Evolutionary conservation across 345 rosid genomes (phyloP), one percentile per base, ranked within the genome.

Genomic region (Tarenaya hassleriana): DNA sequence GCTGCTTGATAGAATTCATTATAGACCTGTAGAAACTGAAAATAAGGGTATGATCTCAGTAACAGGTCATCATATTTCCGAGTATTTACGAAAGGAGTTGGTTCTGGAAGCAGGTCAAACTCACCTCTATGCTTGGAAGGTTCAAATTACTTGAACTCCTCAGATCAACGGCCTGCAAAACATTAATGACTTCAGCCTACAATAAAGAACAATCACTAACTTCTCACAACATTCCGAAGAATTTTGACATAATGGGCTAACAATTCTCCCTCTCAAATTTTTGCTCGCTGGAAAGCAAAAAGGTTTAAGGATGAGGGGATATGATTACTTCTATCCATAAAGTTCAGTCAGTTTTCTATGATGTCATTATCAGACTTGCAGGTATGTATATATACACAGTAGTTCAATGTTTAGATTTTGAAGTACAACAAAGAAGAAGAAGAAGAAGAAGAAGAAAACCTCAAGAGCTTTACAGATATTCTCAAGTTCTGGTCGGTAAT

Each of bases 381-480:
- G 49, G 19, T 47, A 42, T 41, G 47, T 48, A 52, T 15, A 41
- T 8, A 14, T 10, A 34, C 7, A 40, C 18, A 63, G 56, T 51
- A 52, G 7, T 31, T 56, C 49, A 41, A 8, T 34, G 44, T 52
- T 41, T 11, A 40, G 24, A 9, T 13, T 35, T 34, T 7, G 34
- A 55, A 53, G 8, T 12, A 44, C n/a, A 20, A 58, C 63, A 61
- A 58, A 43, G 57, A 50, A 72, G 65, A 68, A 55, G 61, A 55
- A 61, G 55, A 89, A 65, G 63, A 58, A 43, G 57, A 50, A 72
- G 65, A 68, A 55, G 61, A 55, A 61, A 57, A 89, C 97, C 97
- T 83, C 88, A n/a, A 90, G 95, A 67, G 95, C 97, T 75, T 78
- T 75, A 77, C 97, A 74, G 60, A 90, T 68, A 50, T 74, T 73